These are phyloP conservation scores for Rhododendron williamsianum DNA, from an alignment of 148 eudicot species.

Conservation along the genomic window DNA sequence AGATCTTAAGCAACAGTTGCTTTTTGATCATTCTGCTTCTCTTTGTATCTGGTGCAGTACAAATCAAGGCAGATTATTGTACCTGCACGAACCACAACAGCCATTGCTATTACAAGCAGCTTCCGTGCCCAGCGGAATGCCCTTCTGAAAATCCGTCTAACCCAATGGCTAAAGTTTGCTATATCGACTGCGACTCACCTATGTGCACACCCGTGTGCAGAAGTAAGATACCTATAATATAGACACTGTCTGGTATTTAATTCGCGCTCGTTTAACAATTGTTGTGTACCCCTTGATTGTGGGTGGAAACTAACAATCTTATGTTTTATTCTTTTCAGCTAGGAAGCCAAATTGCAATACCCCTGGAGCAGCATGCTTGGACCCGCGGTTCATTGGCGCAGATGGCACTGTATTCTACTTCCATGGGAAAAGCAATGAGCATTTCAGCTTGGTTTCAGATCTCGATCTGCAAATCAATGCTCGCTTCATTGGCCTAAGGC, in stretches of 20 bases:
- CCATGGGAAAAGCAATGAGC: slow-evolving; percentile 22
- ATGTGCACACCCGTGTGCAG: slow-evolving; percentile 55
- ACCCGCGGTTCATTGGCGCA: slow-evolving; percentile 23
- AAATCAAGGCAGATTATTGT: slow-evolving; percentile 17
- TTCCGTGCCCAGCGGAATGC: slow-evolving; percentile 56
- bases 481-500: slow-evolving; percentile 22
- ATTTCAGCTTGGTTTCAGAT: slow-evolving; percentile 20
- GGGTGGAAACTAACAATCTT: neutral
- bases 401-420: slow-evolving; percentile 24
- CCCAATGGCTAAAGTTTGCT: slow-evolving; percentile 59
- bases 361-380: slow-evolving; percentile 22
- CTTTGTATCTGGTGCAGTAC: slow-evolving; percentile 3
- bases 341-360: slow-evolving; percentile 19
- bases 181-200: slow-evolving; percentile 48
- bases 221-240: slow-evolving; percentile 22
- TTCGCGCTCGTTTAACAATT: neutral
- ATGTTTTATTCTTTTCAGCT: neutral
- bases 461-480: slow-evolving; percentile 19
- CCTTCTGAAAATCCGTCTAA: slow-evolving; percentile 34
- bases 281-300: neutral
- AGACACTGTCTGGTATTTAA: neutral
- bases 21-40: slow-evolving; percentile 21
- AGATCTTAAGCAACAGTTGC: slow-evolving; percentile 5
- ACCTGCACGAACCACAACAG: slow-evolving; percentile 28
- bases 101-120: slow-evolving; percentile 35